Base-by-base conservation (phyloP, 2,329 filamentous ascomycete species). In the Colletotrichum gigasporum region DNA sequence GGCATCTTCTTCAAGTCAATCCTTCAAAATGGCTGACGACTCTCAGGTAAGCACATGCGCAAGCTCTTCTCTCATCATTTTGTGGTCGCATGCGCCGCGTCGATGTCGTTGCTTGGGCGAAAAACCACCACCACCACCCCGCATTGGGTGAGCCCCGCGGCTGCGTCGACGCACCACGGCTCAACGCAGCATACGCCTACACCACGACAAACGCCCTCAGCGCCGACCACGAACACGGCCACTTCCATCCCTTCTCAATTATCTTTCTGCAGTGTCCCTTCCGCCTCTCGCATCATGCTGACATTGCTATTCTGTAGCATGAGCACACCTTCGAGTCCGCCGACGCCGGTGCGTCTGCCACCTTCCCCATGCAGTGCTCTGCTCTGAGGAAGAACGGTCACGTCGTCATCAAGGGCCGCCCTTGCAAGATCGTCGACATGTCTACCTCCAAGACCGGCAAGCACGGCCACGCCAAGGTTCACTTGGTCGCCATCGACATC, bases 341-440 rank as follows among this genome's bases (percentile, higher is more conserved):
- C 87, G 94, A 97, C 87, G 94, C 96, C 82, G 96, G 96, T 84
- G 95, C 96, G 76, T 98, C 96, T 74, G 79, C 86, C 78, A 99
- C 96, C 79, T 97, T 80, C 87, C 96, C 96, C 75, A 96, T 97
- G 93, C 96, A 99, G 89, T 99, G 96, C 86, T 99, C 96, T 86
- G 95, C 96, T 77, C 89, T 99, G 88, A 92, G 96, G 82, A 98
- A 99, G 94, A 97, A 96, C 91, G 95, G 96, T 73, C 91, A 92
- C 88, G 96, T 99, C 82, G 91, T 95, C 82, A 98, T 99, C 87
- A 99, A 99, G 91, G 85, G 87, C 84, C 96, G 96, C 76, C 96
- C 96, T 76, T 99, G 96, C 94, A 99, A 98, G 92, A 99, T 99
- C 77, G 93, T 98, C 83, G 96, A 99, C 80, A 99, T 99, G 96